phyloP scores from a whole-genome alignment of 352 stramenopile species.

The Proteromonas lacertae region DNA sequence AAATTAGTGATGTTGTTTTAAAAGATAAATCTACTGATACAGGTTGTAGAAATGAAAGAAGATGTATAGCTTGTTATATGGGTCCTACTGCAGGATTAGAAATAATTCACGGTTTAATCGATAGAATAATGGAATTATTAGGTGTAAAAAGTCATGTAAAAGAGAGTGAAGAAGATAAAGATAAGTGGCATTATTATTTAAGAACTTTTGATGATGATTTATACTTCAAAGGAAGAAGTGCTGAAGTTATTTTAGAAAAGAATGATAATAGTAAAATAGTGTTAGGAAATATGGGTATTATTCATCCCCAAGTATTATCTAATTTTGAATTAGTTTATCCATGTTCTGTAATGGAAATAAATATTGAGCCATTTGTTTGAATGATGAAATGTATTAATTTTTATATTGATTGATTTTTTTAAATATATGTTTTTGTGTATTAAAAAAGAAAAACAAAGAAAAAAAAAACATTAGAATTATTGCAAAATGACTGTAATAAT shows the following conservation, averaged over 20 bases:
- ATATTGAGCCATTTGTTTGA: constrained; percentile 80
- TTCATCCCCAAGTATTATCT: constrained; percentile 81
- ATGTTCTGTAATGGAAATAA: constrained; percentile 75
- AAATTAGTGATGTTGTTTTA: constrained; percentile 92
- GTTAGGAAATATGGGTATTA: constrained; percentile 76
- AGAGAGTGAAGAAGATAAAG: constrained; percentile 16
- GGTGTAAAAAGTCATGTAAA: constrained; percentile 27
- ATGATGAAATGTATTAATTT: neutral
- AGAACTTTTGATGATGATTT: constrained; percentile 17
- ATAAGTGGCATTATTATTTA: constrained; percentile 34
- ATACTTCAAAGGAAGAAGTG: constrained; percentile 82
- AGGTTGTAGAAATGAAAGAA: constrained; percentile 68
- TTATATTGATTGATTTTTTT: too few relatives aligned
- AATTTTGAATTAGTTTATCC: constrained; percentile 92
- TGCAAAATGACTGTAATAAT: too few relatives aligned
- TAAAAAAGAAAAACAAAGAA: too few relatives aligned
- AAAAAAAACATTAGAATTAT: too few relatives aligned
- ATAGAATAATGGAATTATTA: constrained; percentile 87
- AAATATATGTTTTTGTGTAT: too few relatives aligned
- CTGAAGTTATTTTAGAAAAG: constrained; percentile 54
- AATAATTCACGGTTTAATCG: constrained; percentile 90
- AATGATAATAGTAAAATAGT: constrained; percentile 7
- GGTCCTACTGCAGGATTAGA: constrained; percentile 86
- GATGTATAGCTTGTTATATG: constrained; percentile 76
- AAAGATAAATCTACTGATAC: constrained; percentile 47